These are phyloP conservation scores for Claviceps digitariae DNA, from an alignment of 2,329 filamentous ascomycete species.

Conservation along the genomic window DNA sequence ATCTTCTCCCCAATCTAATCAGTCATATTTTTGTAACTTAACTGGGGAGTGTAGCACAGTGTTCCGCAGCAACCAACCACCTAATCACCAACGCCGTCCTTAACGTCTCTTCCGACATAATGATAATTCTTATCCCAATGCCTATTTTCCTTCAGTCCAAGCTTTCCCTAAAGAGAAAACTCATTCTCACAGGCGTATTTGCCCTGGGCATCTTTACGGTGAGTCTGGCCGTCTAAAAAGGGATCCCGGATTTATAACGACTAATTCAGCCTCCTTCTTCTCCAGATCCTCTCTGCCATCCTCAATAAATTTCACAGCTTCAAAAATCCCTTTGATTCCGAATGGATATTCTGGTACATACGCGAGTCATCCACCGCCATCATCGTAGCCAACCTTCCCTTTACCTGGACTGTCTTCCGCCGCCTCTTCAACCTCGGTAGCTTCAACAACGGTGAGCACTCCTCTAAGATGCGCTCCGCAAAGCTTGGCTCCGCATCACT, in stretches of 20 bases:
- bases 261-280: neutral
- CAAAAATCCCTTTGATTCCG: slow-evolving; percentile 21
- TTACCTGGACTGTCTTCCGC: slow-evolving; percentile 29
- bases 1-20: neutral
- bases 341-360: slow-evolving; percentile 32
- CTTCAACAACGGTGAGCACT: slow-evolving; percentile 10
- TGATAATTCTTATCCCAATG: slow-evolving; percentile 45
- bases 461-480: slow-evolving; percentile 7
- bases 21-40: neutral
- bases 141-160: slow-evolving; percentile 37
- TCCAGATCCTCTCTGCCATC: slow-evolving; percentile 33
- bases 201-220: slow-evolving; percentile 33
- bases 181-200: slow-evolving; percentile 34
- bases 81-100: slow-evolving; percentile 44
- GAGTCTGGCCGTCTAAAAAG: slow-evolving; percentile 10
- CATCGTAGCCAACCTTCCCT: slow-evolving; percentile 29
- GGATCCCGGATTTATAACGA: neutral
- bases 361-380: slow-evolving; percentile 32
- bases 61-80: slow-evolving; percentile 41
- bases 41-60: slow-evolving; percentile 30
- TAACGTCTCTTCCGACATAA: slow-evolving; percentile 46
- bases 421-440: slow-evolving; percentile 20
- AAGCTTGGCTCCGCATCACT: neutral
- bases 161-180: slow-evolving; percentile 36
- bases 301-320: slow-evolving; percentile 33